Base-by-base conservation (phyloP, 495 filamentous ascomycete species). In the Staphylotrichum longicolle region DNA sequence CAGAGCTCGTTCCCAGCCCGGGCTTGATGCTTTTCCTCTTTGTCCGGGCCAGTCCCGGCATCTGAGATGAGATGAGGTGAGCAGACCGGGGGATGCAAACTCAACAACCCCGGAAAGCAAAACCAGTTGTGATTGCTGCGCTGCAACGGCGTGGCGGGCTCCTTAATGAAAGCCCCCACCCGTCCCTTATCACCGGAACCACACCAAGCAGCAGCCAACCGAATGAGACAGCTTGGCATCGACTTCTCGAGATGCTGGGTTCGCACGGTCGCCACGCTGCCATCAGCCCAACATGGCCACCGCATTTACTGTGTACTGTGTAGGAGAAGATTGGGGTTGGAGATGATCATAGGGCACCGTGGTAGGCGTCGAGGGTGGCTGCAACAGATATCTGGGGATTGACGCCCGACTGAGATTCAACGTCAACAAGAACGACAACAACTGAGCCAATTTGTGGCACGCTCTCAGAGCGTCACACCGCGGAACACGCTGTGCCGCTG, bases 101-200 rank as follows among this genome's bases (percentile, higher is more conserved):
- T 27, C 20, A 27, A 27, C 20, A 27, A 27, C 20, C 20, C 20
- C 20, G 20, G n/a, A 14, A 46, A 46, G 44, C 6, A 20, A n/a
- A 20, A 10, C 37, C 37, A 45, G 42, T 11, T 11, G 12, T 44
- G 30, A 44, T 34, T 46, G 7, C 30, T 35, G 52, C 46, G 10
- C 35, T 5, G 12, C 42, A 35, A 35, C 15, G 33, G 44, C 45
- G 27, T 41, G 55, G 55, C 47, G 20, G 32, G 15, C 33, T 62
- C 11, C 37, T 14, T 12, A 32, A 10, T 34, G 34, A 40, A 40
- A 30, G 3, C 46, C 41, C 37, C 15, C 45, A 50, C 35, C 15
- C 2, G 15, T 44, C 12, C 47, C 20, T 12, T 58, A 34, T 59
- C 57, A 44, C 57, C 56, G 46, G 46, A 58, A 49, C 56, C 5